phyloP scores from a whole-genome alignment of 148 eudicot species.

The Selenicereus undatus region DNA sequence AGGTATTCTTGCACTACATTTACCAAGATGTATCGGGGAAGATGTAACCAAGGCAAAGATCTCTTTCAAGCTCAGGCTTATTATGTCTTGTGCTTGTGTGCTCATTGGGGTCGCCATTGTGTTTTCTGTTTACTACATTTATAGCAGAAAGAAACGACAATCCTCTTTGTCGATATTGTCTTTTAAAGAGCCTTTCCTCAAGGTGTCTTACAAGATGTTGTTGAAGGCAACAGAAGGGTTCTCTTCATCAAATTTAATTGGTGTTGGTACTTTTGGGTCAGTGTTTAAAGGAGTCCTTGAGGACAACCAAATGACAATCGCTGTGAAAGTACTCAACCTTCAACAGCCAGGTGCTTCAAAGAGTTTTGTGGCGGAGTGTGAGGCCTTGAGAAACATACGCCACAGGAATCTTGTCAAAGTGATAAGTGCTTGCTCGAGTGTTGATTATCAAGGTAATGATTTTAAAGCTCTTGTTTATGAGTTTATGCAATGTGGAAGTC shows the following conservation, averaged over 20 bases:
- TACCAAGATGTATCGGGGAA: conserved; percentile 28
- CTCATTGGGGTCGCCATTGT: not conserved
- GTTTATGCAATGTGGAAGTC: conserved; percentile 29
- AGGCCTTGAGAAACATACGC: conserved; percentile 26
- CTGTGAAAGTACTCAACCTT: conserved; percentile 36
- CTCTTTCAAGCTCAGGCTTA: not conserved
- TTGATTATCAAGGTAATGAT: conserved; percentile 23
- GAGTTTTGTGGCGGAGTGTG: conserved; percentile 38
- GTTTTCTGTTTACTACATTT: conserved; percentile 6
- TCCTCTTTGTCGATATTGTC: not conserved
- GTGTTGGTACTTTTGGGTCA: conserved; percentile 26
- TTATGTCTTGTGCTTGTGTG: not conserved
- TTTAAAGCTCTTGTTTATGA: conserved; percentile 35
- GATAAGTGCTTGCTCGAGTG: conserved; percentile 33
- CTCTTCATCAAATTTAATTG: conserved; percentile 21
- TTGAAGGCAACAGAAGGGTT: conserved; percentile 31
- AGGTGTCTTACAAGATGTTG: conserved; percentile 27
- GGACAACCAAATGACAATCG: conserved; percentile 13
- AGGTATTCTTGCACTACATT: conserved; percentile 28
- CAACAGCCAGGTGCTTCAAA: conserved; percentile 23
- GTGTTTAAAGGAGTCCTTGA: conserved; percentile 22
- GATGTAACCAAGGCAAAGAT: not conserved
- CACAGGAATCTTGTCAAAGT: conserved; percentile 28
- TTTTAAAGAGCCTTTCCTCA: conserved; percentile 9
- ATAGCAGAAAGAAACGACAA: conserved; percentile 1